Base-by-base conservation (phyloP, 2,329 filamentous ascomycete genomes). In the Alternaria infectoria region DNA sequence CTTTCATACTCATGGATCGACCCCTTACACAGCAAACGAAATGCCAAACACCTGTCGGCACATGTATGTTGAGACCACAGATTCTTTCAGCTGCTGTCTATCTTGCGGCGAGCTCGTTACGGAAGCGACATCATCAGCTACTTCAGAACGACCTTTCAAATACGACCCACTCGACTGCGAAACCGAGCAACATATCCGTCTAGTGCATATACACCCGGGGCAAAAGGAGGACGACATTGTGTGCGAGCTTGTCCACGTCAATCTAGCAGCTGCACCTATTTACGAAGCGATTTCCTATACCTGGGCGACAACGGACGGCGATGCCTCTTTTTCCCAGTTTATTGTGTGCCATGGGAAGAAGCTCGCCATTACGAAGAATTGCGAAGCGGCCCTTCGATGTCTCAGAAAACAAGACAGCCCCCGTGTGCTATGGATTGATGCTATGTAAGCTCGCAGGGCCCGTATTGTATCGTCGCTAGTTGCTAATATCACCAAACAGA, bases 401-500 rank as follows among this genome's bases (percentile, higher is more conserved):
- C 0, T 40, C 0, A 40, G 36, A 40, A 40, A 15, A n/a, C 8
- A 4, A 10, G 2, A 40, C 15, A 2, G 1, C 0, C 0, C 8
- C 15, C 45, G 45, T 4, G 23, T 26, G 1, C 26, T 47, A 0
- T 47, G 45, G 45, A 17, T 47, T 3, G 45, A 47, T 47, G 45
- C 45, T 11, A 26, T 47, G 45, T 47, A 47, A 9, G 45, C n/a
- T 10, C 15, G 15, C 5, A 17, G n/a, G 2, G 7, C 10, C 26
- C 15, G 7, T 12, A n/a, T 46, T 5, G 6, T 11, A 17, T 17
- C 1, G 2, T 3, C 8, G 6, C 30, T 25, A 2, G 3, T 1
- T 47, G 15, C 5, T n/a, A 5, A 21, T 0, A 15, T n/a, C 2
- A n/a, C 11, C 1, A 3, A 12, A 5, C 11, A 28, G 46, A 49